A percentile compares a stretch with the other conserved stretches of the same genome.
These are phyloP conservation scores for Skeletonema menzelii DNA, from an alignment of 108 stramenopile species.

Conservation along the genomic window DNA sequence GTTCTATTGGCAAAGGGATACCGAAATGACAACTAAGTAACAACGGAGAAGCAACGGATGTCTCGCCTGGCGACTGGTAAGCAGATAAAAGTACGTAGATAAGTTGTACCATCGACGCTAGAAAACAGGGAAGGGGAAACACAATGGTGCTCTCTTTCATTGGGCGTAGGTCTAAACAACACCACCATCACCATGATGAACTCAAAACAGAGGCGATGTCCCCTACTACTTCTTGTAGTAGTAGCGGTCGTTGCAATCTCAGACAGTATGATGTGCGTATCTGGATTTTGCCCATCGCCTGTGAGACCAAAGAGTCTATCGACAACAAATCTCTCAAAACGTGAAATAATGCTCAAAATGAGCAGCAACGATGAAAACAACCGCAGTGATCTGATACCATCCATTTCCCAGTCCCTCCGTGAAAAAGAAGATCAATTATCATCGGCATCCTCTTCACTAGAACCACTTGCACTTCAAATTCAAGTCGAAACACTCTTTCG, in stretches of 20 bases:
- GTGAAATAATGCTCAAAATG: background rate
- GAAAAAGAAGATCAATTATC: background rate
- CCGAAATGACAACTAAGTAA: too few species aligned
- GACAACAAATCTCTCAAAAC: background rate
- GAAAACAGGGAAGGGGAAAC: too few species aligned
- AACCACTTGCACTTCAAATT: constrained; percentile 9
- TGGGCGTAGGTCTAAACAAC: too few species aligned
- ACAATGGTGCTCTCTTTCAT: too few species aligned
- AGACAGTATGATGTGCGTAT: background rate
- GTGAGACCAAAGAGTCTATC: background rate
- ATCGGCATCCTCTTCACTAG: background rate
- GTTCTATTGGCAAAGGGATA: too few species aligned
- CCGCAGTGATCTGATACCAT: background rate
- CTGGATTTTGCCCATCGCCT: background rate
- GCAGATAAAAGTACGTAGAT: too few species aligned
- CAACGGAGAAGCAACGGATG: too few species aligned
- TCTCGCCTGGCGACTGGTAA: too few species aligned
- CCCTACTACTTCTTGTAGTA: background rate
- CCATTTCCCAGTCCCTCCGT: background rate
- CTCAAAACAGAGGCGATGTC: background rate
- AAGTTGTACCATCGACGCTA: too few species aligned
- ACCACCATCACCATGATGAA: background rate
- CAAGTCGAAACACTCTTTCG: constrained; percentile 57
- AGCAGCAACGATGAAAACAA: background rate
- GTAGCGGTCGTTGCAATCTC: background rate